Percentiles rank a stretch among this genome's conserved stretches.
Conservation (phyloP, 768 basidiomycete genomes). For the Tubosaeta sp. region DNA sequence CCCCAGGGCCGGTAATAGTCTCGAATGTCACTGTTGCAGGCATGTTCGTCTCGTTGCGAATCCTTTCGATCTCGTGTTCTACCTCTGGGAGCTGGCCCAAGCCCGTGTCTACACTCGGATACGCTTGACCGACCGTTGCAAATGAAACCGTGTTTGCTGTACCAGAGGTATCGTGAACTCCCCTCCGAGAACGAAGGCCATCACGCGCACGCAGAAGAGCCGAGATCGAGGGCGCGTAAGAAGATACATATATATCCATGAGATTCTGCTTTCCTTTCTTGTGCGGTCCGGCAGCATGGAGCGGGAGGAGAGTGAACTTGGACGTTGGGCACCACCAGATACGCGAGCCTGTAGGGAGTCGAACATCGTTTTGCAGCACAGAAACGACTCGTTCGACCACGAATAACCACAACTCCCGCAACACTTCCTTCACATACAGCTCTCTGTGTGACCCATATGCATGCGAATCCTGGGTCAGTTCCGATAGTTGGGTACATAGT, state of each 20-base stretch:
- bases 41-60: neutral
- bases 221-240: neutral
- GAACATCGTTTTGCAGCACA: neutral
- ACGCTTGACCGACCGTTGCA: neutral
- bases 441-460: neutral
- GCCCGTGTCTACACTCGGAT: neutral
- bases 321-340: conserved; percentile 3
- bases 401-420: neutral
- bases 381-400: neutral
- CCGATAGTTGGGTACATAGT: neutral
- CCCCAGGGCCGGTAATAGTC: neutral
- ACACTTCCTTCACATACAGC: neutral
- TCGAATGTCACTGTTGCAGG: neutral
- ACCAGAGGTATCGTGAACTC: neutral
- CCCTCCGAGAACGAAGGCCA: neutral
- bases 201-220: neutral
- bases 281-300: neutral
- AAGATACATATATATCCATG: neutral
- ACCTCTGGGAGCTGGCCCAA: neutral
- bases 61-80: neutral
- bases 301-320: neutral
- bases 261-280: neutral
- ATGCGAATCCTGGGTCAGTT: neutral
- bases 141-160: neutral
- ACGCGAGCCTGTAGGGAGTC: neutral